phyloP scores from a whole-genome alignment of 1,139 yeast genomes.

The Debaryomyces sp. region DNA sequence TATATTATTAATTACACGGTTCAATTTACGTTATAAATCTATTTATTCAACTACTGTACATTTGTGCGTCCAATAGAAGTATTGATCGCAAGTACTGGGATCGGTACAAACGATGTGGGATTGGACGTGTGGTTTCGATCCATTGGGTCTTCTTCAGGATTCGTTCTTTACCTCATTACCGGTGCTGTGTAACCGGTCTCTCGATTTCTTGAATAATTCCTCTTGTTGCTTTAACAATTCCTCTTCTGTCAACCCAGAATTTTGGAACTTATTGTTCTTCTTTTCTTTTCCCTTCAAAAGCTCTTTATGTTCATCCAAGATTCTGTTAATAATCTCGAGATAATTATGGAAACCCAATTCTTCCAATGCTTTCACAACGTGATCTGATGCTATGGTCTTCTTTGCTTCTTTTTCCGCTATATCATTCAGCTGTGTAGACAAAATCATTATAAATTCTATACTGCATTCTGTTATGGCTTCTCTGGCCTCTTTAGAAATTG shows the following conservation, averaged over 20 bases:
- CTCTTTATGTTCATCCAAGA: constrained; percentile 85
- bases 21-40: constrained; percentile 6
- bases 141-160: background rate
- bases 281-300: constrained; percentile 85
- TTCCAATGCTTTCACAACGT: constrained; percentile 85
- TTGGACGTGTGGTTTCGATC: background rate
- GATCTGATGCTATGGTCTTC: constrained; percentile 96
- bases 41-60: constrained; percentile 8
- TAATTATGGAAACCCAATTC: constrained; percentile 89
- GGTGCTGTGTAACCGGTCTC: constrained; percentile 64
- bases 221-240: constrained; percentile 92
- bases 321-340: constrained; percentile 79
- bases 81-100: background rate
- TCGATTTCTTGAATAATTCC: constrained; percentile 83
- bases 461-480: constrained; percentile 96
- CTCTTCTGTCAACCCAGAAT: constrained; percentile 89
- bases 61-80: background rate
- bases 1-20: constrained; percentile 9
- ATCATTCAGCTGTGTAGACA: constrained; percentile 92
- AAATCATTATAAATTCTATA: constrained; percentile 91
- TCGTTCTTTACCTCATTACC: constrained; percentile 15
- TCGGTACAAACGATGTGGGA: constrained; percentile 1
- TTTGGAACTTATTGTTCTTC: constrained; percentile 90
- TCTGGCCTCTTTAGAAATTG: constrained; percentile 90
- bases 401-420: constrained; percentile 96